These are phyloP conservation scores for Penicillium riverlandense DNA, from an alignment of 495 filamentous ascomycete species.

Conservation along the genomic window DNA sequence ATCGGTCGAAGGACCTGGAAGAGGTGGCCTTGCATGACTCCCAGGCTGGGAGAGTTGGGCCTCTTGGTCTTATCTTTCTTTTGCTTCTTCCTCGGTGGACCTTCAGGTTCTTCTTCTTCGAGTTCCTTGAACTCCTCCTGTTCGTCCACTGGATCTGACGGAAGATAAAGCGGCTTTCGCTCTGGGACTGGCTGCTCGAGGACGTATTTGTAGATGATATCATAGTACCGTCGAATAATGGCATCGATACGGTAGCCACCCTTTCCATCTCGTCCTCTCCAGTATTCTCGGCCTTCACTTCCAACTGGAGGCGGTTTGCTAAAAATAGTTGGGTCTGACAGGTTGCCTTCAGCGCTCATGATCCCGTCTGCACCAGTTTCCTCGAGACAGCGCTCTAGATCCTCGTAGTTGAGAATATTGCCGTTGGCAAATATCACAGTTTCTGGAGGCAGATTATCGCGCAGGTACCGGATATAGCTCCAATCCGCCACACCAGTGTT, in stretches of 20 bases:
- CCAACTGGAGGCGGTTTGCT: slow-evolving; percentile 55
- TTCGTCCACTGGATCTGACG: slow-evolving; percentile 49
- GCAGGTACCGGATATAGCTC: slow-evolving; percentile 70
- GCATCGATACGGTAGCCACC: slow-evolving; percentile 89
- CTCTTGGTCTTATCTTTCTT: slow-evolving; percentile 46
- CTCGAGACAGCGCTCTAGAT: slow-evolving; percentile 70
- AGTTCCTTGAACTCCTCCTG: slow-evolving; percentile 16
- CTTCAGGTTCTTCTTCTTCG: slow-evolving; percentile 27
- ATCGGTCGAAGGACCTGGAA: slow-evolving; percentile 87
- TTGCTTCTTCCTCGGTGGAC: slow-evolving; percentile 55
- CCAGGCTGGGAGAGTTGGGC: slow-evolving; percentile 59
- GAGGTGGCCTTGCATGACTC: slow-evolving; percentile 83
- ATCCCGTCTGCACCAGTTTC: slow-evolving; percentile 88
- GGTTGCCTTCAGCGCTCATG: slow-evolving; percentile 92
- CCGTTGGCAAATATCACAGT: slow-evolving; percentile 96
- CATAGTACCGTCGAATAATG: slow-evolving; percentile 77
- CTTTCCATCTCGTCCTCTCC: slow-evolving; percentile 71
- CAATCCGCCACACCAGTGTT: slow-evolving; percentile 93
- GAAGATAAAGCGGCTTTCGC: slow-evolving; percentile 66
- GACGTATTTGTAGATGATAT: slow-evolving; percentile 76
- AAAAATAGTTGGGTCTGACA: slow-evolving; percentile 87
- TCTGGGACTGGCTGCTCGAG: slow-evolving; percentile 53
- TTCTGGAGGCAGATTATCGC: slow-evolving; percentile 75
- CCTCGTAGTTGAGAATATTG: slow-evolving; percentile 77
- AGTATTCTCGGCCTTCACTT: slow-evolving; percentile 67